These are phyloP conservation scores for Camelina laxa DNA, from an alignment of 345 rosid species.

Conservation along the genomic window DNA sequence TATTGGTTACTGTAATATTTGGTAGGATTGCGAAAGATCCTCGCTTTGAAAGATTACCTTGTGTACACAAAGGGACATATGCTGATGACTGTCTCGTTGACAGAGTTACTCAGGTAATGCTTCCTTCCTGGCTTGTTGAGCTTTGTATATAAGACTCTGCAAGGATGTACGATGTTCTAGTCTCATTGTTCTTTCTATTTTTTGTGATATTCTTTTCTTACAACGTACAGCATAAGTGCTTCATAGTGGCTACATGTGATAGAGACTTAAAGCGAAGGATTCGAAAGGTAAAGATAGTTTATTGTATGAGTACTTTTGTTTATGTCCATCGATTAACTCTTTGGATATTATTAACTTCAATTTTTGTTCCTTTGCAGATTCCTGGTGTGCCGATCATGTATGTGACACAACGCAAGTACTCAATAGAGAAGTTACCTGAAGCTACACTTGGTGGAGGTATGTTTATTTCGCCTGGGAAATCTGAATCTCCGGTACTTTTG, in stretches of 20 bases:
- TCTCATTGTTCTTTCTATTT: neutral
- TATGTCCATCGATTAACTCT: conserved; percentile 11
- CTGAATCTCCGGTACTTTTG: neutral
- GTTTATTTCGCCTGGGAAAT: conserved; percentile 19
- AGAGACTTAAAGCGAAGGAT: conserved; percentile 90
- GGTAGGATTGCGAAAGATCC: conserved; percentile 93
- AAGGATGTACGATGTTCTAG: neutral
- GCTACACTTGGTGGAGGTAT: conserved; percentile 98
- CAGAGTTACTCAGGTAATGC: conserved; percentile 76
- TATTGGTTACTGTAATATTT: neutral
- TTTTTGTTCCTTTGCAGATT: conserved; percentile 51
- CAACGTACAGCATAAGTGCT: conserved; percentile 84
- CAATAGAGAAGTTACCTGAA: conserved; percentile 90
- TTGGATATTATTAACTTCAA: neutral
- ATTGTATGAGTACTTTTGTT: neutral
- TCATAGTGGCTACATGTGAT: conserved; percentile 95
- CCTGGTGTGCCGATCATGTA: conserved; percentile 98
- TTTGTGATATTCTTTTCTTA: conserved; percentile 6
- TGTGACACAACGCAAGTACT: conserved; percentile 75
- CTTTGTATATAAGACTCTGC: neutral
- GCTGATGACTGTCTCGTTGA: conserved; percentile 99
- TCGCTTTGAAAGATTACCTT: conserved; percentile 87
- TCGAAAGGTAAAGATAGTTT: conserved; percentile 66
- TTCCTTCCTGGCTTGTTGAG: neutral
- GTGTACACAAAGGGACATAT: conserved; percentile 93